phyloP scores from a whole-genome alignment of 441 rosid genomes.

The Monsonia emarginata region DNA sequence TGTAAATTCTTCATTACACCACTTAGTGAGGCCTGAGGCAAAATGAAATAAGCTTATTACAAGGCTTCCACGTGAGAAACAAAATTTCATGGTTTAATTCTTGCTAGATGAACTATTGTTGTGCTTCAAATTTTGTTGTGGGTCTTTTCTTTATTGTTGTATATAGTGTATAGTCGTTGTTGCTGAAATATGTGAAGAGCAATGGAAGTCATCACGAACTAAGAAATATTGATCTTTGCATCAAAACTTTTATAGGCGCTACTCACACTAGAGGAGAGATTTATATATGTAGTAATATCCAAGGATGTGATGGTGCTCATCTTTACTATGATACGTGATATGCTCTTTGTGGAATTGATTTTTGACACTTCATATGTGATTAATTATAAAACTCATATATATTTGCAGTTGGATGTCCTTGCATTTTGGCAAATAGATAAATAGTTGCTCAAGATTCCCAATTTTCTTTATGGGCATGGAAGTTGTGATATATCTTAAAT shows the following conservation, averaged over 20 bases:
- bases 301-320: conserved; percentile 95
- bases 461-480: conserved; percentile 85
- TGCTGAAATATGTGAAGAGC: conserved; percentile 91
- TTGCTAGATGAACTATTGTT: too few species aligned
- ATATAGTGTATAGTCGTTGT: too few species aligned
- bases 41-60: too few species aligned
- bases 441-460: conserved; percentile 90
- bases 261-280: conserved; percentile 88
- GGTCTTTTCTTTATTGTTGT: too few species aligned
- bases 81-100: too few species aligned
- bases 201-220: conserved; percentile 98
- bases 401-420: conserved; percentile 71
- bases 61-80: too few species aligned
- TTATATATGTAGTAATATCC: conserved; percentile 92
- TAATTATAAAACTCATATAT: background rate
- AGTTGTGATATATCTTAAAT: conserved; percentile 76
- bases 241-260: conserved; percentile 73
- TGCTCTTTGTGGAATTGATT: background rate
- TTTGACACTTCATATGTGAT: too few species aligned
- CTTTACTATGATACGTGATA: conserved; percentile 63
- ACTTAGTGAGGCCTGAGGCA: too few species aligned
- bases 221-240: conserved; percentile 82
- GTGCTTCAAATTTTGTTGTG: background rate
- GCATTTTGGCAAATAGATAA: conserved; percentile 73
- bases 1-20: too few species aligned